Evolutionary conservation across 2,329 filamentous ascomycete genomes (phyloP), one percentile per base, ranked within the genome.

Genomic region (Colletotrichum nymphaeae): DNA sequence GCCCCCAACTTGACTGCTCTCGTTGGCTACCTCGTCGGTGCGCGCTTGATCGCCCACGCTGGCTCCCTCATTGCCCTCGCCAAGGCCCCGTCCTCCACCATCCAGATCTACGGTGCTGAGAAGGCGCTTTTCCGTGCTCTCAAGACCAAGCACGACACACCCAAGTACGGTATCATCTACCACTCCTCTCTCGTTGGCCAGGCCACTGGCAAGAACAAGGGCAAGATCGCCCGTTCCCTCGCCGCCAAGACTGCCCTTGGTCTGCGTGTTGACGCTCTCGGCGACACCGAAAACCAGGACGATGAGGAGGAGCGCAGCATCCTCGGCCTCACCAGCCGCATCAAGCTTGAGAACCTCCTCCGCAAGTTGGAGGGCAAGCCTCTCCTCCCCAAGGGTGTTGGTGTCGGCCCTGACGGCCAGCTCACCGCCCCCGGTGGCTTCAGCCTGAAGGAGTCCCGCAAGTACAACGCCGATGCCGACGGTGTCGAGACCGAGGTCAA

Each of bases 121-220:
- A 99, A 99, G 90, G 97, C 97, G 8, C 91, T 99, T 57, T 99
- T 99, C 93, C 93, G 97, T 80, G 97, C 97, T 24, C 89, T 99
- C 76, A 99, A 99, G 91, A 99, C 97, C 63, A 98, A 99, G 90
- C 96, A 98, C 84, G 95, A 98, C 81, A 99, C 97, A 52, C 97
- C 97, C 81, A 99, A 98, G 86, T 99, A 98, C 80, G 97, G 97
- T 89, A 89, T 97, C 76, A 94, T 97, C 82, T 97, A 97, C 86
- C 94, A 97, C 84, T 93, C 94, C 62, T 97, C 94, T 32, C 90
- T 99, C 58, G 97, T 99, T 76, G 97, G 97, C 57, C 97, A 99
- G 86, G 97, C 97, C 35, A 97, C 94, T 24, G 97, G 97, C 80
- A 96, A 95, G 88, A 98, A 98, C 89, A 99, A 99, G 92, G 97